Conservation (phyloP, 1,284 basidiomycete genomes). For the Sporisorium iseilematis-ciliati region DNA sequence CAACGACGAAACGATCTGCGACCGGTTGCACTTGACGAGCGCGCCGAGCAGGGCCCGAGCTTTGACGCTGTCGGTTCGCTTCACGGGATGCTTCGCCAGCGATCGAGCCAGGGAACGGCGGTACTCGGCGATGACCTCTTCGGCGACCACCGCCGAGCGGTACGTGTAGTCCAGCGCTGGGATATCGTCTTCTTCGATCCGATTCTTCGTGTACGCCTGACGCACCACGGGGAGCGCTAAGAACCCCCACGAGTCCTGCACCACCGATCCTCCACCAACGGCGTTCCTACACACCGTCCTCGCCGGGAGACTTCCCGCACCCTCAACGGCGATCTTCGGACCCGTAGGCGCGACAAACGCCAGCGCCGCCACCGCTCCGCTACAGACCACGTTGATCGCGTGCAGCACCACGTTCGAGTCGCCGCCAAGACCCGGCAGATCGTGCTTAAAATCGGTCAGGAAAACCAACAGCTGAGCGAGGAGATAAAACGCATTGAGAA, state of each 20-base stretch:
- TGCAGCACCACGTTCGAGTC: conserved; percentile 12
- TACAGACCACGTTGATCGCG: conserved; percentile 2
- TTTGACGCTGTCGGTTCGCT: conserved; percentile 11
- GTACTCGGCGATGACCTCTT: conserved; percentile 32
- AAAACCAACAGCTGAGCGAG: conserved; percentile 23
- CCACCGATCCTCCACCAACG: conserved; percentile 27
- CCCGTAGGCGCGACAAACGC: conserved; percentile 19
- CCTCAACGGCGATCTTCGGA: conserved; percentile 15
- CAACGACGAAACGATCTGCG: background rate
- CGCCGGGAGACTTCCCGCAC: background rate
- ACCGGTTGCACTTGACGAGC: conserved; percentile 22
- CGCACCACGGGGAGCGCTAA: conserved; percentile 17
- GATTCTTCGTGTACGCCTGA: conserved; percentile 3
- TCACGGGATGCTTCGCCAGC: background rate
- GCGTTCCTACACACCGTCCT: conserved; percentile 10
- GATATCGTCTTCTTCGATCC: conserved; percentile 24
- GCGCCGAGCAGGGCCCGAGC: conserved; percentile 19
- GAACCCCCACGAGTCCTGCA: conserved; percentile 23
- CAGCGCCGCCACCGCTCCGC: conserved; percentile 2
- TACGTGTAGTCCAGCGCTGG: conserved; percentile 33
- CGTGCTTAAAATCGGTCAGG: conserved; percentile 16
- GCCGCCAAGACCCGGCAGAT: background rate
- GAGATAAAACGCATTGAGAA: conserved; percentile 16
- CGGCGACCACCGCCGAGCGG: conserved; percentile 20
- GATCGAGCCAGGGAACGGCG: conserved; percentile 15